phyloP scores from a whole-genome alignment of 2,329 filamentous ascomycete species.

The Talaromyces rugulosus region DNA sequence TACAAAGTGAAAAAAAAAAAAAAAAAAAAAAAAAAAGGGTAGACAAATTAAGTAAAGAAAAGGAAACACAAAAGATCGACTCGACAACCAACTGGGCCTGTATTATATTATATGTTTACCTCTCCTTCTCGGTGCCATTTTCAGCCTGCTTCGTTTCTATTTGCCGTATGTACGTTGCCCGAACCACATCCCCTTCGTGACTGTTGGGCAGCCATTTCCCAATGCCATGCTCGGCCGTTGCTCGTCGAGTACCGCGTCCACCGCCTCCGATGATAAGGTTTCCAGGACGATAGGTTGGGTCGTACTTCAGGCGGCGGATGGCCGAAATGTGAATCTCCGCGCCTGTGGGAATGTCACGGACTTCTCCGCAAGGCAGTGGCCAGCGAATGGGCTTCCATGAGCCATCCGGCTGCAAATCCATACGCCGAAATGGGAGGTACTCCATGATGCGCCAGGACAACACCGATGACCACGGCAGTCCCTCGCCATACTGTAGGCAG shows the following conservation, averaged over 20 bases:
- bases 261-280: conserved; percentile 78
- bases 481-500: conserved; percentile 62
- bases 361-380: conserved; percentile 73
- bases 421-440: conserved; percentile 73
- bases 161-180: conserved; percentile 60
- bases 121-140: background rate
- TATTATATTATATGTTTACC: background rate
- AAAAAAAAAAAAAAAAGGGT: background rate
- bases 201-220: conserved; percentile 67
- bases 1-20: background rate
- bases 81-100: background rate
- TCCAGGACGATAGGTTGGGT: conserved; percentile 66
- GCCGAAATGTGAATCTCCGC: conserved; percentile 71
- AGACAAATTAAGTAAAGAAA: background rate
- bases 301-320: conserved; percentile 63
- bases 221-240: conserved; percentile 60
- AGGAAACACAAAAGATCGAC: background rate
- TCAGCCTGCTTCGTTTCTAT: conserved; percentile 14
- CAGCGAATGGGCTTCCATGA: conserved; percentile 76
- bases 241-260: conserved; percentile 62
- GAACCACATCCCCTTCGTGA: conserved; percentile 64
- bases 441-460: conserved; percentile 75
- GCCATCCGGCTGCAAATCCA: conserved; percentile 70
- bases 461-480: conserved; percentile 54
- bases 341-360: conserved; percentile 67